Evolutionary conservation across 1,284 basidiomycete genomes (phyloP).

Genomic region (Rhizoctonia solani): DNA sequence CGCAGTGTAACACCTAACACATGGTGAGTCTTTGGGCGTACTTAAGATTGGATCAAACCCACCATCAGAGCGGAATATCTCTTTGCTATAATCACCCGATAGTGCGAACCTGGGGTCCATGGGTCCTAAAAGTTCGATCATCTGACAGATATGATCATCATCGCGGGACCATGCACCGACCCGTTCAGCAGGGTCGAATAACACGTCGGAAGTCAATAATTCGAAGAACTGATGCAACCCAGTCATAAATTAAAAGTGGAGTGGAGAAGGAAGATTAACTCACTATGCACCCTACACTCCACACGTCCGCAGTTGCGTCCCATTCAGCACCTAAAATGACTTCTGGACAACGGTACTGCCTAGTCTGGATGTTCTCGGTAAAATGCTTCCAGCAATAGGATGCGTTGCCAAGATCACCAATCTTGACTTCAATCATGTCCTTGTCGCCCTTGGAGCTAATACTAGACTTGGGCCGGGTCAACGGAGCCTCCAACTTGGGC

Average conservation of each 20-base stretch:
- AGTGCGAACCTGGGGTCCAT: constrained; percentile 35
- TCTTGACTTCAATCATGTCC: constrained; percentile 47
- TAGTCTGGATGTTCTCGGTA: constrained; percentile 82
- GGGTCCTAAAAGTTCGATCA: constrained; percentile 39
- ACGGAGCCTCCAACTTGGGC: constrained; percentile 20
- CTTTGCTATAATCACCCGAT: constrained; percentile 33
- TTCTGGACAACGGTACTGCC: constrained; percentile 97
- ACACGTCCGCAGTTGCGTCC: constrained; percentile 22
- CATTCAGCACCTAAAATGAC: constrained; percentile 67
- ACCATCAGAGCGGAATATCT: constrained; percentile 39
- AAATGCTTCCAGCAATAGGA: constrained; percentile 36
- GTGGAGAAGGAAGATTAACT: background rate
- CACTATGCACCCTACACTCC: constrained; percentile 78
- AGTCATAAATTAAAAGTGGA: background rate
- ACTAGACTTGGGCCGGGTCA: background rate
- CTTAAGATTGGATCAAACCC: background rate
- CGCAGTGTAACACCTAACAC: constrained; percentile 20
- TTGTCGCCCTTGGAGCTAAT: background rate
- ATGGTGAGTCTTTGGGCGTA: background rate
- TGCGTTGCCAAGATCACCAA: constrained; percentile 93
- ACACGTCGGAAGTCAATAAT: constrained; percentile 52
- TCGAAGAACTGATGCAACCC: constrained; percentile 55
- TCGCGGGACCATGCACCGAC: constrained; percentile 70
- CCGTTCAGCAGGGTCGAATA: constrained; percentile 50
- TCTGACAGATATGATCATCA: constrained; percentile 90